These are phyloP conservation scores for Cryptosporidium sp. DNA, from an alignment of 169 alveolate genomes.

Conservation along the genomic window DNA sequence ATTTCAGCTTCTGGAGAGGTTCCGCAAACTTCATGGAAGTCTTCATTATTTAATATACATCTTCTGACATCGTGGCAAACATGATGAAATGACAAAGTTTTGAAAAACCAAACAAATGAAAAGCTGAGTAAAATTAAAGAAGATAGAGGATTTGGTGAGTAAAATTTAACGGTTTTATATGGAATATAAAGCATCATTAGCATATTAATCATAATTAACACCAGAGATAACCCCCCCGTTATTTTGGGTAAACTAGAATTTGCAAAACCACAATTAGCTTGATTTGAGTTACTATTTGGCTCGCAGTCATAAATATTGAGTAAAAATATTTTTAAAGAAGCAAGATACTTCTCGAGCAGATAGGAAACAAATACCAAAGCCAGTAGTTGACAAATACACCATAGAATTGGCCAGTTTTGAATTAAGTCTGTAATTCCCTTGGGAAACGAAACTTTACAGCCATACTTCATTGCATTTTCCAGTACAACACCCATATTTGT, in stretches of 20 bases:
- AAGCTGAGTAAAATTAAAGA: conserved; percentile 86
- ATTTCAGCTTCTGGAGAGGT: conserved; percentile 83
- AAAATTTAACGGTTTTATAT: conserved; percentile 83
- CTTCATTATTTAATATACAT: conserved; percentile 77
- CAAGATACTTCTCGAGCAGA: conserved; percentile 75
- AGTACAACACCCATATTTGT: conserved; percentile 88
- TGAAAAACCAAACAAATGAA: conserved; percentile 91
- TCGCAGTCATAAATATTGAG: conserved; percentile 81
- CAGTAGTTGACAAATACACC: conserved; percentile 76
- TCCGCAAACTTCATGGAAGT: conserved; percentile 77
- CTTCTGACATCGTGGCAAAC: conserved; percentile 91
- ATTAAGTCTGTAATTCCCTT: conserved; percentile 81
- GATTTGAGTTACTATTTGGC: conserved; percentile 81
- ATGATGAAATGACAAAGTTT: conserved; percentile 90
- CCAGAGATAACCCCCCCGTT: conserved; percentile 79
- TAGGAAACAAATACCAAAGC: conserved; percentile 27
- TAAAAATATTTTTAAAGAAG: conserved; percentile 77
- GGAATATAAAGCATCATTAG: conserved; percentile 85
- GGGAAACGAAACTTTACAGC: conserved; percentile 82
- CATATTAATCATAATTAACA: conserved; percentile 84
- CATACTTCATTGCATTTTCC: conserved; percentile 89
- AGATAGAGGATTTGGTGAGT: conserved; percentile 86
- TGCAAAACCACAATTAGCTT: conserved; percentile 83
- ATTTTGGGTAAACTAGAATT: conserved; percentile 54
- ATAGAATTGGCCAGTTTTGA: conserved; percentile 78